phyloP scores from a whole-genome alignment of 1,284 basidiomycete genomes.

The Inonotus hispidus region DNA sequence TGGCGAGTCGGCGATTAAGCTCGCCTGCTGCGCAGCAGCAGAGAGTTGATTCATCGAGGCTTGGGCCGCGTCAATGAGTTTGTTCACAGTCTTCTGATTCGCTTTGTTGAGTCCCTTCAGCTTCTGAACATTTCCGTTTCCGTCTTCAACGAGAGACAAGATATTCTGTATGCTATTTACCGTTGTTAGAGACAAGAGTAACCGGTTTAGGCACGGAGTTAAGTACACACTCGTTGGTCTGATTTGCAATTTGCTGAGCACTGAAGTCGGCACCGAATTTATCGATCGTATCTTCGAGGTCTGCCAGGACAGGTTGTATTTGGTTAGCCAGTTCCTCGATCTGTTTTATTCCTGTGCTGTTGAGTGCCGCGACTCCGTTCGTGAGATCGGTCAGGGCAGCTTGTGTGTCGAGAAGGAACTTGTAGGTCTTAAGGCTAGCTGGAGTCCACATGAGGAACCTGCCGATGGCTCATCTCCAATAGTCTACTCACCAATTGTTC shows the following conservation, averaged over 20 bases:
- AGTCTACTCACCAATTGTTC: constrained; percentile 14
- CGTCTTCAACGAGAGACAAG: constrained; percentile 17
- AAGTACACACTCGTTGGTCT: constrained; percentile 16
- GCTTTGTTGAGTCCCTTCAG: constrained; percentile 18
- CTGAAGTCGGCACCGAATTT: constrained; percentile 21
- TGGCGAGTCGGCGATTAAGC: constrained; percentile 17
- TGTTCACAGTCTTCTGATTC: constrained; percentile 16
- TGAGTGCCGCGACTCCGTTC: constrained; percentile 11
- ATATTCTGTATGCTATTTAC: constrained; percentile 17
- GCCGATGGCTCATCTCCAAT: background rate
- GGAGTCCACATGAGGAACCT: constrained; percentile 1
- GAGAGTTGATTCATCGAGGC: constrained; percentile 17
- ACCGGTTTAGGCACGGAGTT: background rate
- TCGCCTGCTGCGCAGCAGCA: constrained; percentile 17
- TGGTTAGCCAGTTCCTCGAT: constrained; percentile 14
- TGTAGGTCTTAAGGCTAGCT: constrained; percentile 19
- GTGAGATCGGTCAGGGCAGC: constrained; percentile 17
- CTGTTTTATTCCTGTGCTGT: constrained; percentile 13
- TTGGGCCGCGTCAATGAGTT: constrained; percentile 16
- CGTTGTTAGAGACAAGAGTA: background rate
- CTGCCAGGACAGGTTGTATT: constrained; percentile 16
- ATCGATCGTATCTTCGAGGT: constrained; percentile 18
- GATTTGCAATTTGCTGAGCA: constrained; percentile 17
- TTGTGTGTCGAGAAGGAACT: constrained; percentile 20
- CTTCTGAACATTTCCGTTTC: constrained; percentile 16